Conservation (phyloP, 2,329 filamentous ascomycete species). For the Exophiala calicioides region DNA sequence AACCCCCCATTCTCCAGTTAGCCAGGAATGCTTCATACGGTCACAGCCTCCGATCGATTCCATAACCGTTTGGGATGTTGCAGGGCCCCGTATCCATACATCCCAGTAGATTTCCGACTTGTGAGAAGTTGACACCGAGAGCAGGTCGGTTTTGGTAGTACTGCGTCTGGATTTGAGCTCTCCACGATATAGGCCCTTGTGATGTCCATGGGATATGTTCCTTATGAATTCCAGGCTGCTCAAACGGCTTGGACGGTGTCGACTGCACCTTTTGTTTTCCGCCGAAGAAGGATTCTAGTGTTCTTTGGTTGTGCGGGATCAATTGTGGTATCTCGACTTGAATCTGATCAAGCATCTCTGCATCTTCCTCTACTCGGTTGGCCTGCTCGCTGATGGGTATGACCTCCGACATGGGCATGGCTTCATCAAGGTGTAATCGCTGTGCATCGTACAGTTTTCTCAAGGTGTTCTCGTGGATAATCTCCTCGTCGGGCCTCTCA, state of each 20-base stretch:
- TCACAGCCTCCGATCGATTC: too few relatives aligned
- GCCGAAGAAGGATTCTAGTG: constrained; percentile 25
- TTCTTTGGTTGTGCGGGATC: constrained; percentile 18
- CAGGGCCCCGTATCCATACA: too few relatives aligned
- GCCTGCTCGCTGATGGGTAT: constrained; percentile 2
- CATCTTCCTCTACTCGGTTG: constrained; percentile 5
- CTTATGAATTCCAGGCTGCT: not conserved
- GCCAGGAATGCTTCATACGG: too few relatives aligned
- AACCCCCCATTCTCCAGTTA: too few relatives aligned
- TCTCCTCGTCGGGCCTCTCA: constrained; percentile 57
- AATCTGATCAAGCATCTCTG: constrained; percentile 15
- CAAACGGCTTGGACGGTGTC: not conserved
- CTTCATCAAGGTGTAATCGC: constrained; percentile 24
- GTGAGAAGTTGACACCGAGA: too few relatives aligned
- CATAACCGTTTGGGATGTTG: too few relatives aligned
- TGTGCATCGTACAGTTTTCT: constrained; percentile 30
- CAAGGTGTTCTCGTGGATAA: constrained; percentile 40
- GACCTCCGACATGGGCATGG: constrained; percentile 19
- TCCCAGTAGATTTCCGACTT: too few relatives aligned
- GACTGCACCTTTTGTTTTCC: not conserved
- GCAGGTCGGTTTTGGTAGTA: too few relatives aligned
- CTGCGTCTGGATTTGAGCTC: too few relatives aligned
- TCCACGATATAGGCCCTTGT: too few relatives aligned
- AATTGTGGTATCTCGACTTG: constrained; percentile 8
- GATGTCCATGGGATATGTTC: too few relatives aligned